Conservation (phyloP, 2,329 filamentous ascomycete species). For the Trichoderma sp. region DNA sequence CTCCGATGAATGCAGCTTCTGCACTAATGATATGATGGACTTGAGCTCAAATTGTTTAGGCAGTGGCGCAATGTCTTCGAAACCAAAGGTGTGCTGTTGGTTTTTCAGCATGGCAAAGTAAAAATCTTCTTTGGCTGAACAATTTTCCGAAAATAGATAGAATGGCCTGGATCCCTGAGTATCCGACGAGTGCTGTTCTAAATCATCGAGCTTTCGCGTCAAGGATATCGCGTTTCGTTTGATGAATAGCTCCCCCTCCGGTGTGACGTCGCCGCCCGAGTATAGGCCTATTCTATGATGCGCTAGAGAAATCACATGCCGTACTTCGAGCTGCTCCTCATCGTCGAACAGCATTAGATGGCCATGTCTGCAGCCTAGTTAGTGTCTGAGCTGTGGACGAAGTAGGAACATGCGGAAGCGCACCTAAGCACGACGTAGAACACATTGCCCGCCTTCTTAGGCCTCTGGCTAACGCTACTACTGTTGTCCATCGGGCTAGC, state of each 20-base stretch:
- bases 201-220: slow-evolving; percentile 62
- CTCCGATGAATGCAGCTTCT: slow-evolving; percentile 87
- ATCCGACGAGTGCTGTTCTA: slow-evolving; percentile 59
- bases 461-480: slow-evolving; percentile 55
- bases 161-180: slow-evolving; percentile 74
- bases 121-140: slow-evolving; percentile 97
- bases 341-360: slow-evolving; percentile 98
- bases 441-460: slow-evolving; percentile 76
- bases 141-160: slow-evolving; percentile 92
- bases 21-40: slow-evolving; percentile 86
- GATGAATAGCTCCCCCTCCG: slow-evolving; percentile 93
- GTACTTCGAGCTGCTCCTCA: slow-evolving; percentile 90
- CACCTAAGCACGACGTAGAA: slow-evolving; percentile 92
- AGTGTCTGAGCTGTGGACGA: not conserved
- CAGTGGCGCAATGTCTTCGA: slow-evolving; percentile 59
- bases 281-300: slow-evolving; percentile 87
- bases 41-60: slow-evolving; percentile 80
- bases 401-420: slow-evolving; percentile 32
- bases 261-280: slow-evolving; percentile 75
- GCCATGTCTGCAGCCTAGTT: slow-evolving; percentile 67
- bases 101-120: slow-evolving; percentile 90
- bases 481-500: slow-evolving; percentile 54
- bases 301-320: slow-evolving; percentile 90
- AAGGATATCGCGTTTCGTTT: slow-evolving; percentile 90
- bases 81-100: slow-evolving; percentile 69